Percentiles rank a stretch among this genome's conserved stretches.
Evolutionary conservation across 495 filamentous ascomycete species (phyloP).

Genomic region (Echria macrotheca): DNA sequence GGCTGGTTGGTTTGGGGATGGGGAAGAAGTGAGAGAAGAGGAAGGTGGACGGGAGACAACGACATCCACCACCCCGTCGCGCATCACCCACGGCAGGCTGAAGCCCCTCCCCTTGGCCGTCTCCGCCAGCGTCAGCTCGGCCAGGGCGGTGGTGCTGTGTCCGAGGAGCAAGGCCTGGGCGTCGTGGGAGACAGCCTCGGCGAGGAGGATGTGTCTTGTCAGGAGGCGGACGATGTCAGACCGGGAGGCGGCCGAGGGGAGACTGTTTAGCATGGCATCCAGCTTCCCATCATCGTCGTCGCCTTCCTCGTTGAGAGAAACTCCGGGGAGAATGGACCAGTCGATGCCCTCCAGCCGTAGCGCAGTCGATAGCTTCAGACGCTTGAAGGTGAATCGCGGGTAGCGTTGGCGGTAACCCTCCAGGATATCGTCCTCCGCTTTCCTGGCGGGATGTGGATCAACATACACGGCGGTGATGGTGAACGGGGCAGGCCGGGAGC

Average conservation of each 20-base stretch:
- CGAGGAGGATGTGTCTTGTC: slow-evolving; percentile 62
- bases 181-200: slow-evolving; percentile 50
- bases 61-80: too few relatives aligned
- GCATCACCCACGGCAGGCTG: slow-evolving; percentile 71
- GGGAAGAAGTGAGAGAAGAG: too few relatives aligned
- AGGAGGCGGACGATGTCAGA: slow-evolving; percentile 67
- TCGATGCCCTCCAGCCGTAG: slow-evolving; percentile 39
- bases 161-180: slow-evolving; percentile 75
- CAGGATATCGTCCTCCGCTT: slow-evolving; percentile 5
- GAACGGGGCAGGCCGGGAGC: slow-evolving; percentile 54
- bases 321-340: too few relatives aligned
- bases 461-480: slow-evolving; percentile 63
- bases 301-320: too few relatives aligned
- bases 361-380: slow-evolving; percentile 52
- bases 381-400: slow-evolving; percentile 53
- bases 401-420: slow-evolving; percentile 39
- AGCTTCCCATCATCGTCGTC: too few relatives aligned
- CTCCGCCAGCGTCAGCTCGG: slow-evolving; percentile 77
- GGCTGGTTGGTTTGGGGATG: too few relatives aligned
- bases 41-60: too few relatives aligned
- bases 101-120: slow-evolving; percentile 88
- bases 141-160: slow-evolving; percentile 79
- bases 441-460: slow-evolving; percentile 29
- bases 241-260: slow-evolving; percentile 67
- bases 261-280: slow-evolving; percentile 48